Conservation (phyloP, 2,329 filamentous ascomycete species). For the Epichloe scottii region DNA sequence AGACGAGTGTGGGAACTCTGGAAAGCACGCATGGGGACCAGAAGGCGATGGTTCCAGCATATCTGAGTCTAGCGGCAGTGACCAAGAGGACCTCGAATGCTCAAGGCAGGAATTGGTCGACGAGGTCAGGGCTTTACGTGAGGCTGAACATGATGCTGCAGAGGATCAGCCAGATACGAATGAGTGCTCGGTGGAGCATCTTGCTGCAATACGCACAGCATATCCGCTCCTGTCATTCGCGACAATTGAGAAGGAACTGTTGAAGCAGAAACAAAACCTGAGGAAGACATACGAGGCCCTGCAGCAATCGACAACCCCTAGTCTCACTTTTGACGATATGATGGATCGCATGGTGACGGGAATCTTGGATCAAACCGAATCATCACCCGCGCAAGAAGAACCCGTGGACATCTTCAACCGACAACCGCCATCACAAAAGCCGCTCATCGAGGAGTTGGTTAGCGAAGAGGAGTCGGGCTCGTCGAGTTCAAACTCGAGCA, state of each 20-base stretch:
- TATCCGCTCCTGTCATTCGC: constrained; percentile 28
- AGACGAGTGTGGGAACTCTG: constrained; percentile 3
- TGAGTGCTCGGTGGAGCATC: constrained; percentile 18
- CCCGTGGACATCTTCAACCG: neutral
- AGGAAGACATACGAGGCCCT: constrained; percentile 26
- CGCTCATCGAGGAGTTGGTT: constrained; percentile 17
- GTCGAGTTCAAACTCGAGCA: constrained; percentile 1
- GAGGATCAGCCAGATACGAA: constrained; percentile 5
- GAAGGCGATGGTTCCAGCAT: neutral
- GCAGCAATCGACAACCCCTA: constrained; percentile 18
- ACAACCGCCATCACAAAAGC: constrained; percentile 7
- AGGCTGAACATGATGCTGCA: neutral
- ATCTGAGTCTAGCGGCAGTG: neutral
- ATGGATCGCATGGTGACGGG: constrained; percentile 17
- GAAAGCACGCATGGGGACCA: neutral
- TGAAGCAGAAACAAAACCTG: constrained; percentile 21
- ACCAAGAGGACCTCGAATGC: constrained; percentile 7
- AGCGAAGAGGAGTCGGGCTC: constrained; percentile 1
- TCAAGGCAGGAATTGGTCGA: neutral
- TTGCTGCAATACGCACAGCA: constrained; percentile 25
- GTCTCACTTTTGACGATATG: constrained; percentile 21
- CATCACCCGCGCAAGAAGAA: neutral
- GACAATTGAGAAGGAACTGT: constrained; percentile 24
- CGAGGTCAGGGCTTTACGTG: neutral
- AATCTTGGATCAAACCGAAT: constrained; percentile 2